Conservation (phyloP, 2,329 filamentous ascomycete species). For the Xylaria sp. region DNA sequence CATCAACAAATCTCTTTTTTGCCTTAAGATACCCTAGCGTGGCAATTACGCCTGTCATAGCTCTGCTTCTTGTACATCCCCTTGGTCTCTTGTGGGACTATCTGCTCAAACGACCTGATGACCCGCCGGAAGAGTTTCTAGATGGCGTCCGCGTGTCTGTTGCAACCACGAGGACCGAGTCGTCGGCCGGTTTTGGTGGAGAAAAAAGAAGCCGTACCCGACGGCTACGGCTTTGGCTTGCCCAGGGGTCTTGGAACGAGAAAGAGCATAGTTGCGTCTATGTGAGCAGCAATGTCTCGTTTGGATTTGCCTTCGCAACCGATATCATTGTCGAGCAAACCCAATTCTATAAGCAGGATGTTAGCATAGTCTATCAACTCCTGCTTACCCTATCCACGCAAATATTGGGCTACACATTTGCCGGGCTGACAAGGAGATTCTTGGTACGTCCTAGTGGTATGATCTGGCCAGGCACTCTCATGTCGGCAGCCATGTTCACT, state of each 20-base stretch:
- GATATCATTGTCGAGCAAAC: constrained; percentile 92
- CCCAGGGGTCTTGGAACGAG: constrained; percentile 85
- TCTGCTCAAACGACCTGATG: constrained; percentile 69
- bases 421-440: constrained; percentile 82
- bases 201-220: constrained; percentile 49
- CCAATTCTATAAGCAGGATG: constrained; percentile 86
- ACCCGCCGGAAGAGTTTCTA: constrained; percentile 66
- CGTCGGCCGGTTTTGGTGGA: constrained; percentile 20
- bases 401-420: constrained; percentile 87
- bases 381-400: constrained; percentile 87
- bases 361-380: constrained; percentile 80
- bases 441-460: constrained; percentile 87
- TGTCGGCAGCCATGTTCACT: constrained; percentile 89
- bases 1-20: constrained; percentile 88
- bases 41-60: constrained; percentile 89
- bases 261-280: constrained; percentile 92
- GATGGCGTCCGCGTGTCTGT: constrained; percentile 59
- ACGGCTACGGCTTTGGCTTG: constrained; percentile 76
- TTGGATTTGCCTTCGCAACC: constrained; percentile 89
- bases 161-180: constrained; percentile 27
- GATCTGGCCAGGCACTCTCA: constrained; percentile 91
- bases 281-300: constrained; percentile 89
- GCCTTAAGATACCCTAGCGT: constrained; percentile 90
- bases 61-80: constrained; percentile 84
- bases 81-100: constrained; percentile 84